Conservation (phyloP, 2,329 filamentous ascomycete genomes). For the Ceratocystis cubensis region DNA sequence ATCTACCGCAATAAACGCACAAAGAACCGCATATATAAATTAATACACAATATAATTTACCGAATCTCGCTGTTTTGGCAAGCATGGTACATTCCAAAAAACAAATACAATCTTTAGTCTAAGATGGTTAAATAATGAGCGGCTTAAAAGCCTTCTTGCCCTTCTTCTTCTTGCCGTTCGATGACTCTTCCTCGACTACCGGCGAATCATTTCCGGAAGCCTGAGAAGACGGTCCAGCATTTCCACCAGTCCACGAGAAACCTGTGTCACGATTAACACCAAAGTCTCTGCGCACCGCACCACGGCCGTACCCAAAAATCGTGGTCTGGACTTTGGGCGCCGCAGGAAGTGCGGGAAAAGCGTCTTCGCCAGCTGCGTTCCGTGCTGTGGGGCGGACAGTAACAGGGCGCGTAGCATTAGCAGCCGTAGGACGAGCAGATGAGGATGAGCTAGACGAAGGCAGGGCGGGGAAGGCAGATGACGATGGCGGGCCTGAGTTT, state of each 20-base stretch:
- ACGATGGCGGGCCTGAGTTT: constrained; percentile 24
- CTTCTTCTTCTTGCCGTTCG: constrained; percentile 42
- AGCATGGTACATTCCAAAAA: too few relatives aligned
- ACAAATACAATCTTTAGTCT: too few relatives aligned
- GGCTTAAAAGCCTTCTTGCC: constrained; percentile 36
- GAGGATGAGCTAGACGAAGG: constrained; percentile 25
- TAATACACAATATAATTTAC: too few relatives aligned
- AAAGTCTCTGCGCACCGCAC: constrained; percentile 43
- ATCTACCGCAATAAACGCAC: too few relatives aligned
- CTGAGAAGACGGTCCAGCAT: constrained; percentile 23
- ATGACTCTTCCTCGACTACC: constrained; percentile 25
- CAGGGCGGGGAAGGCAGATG: constrained; percentile 35
- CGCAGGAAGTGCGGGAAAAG: constrained; percentile 71
- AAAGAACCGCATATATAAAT: too few relatives aligned
- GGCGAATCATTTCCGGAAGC: constrained; percentile 25
- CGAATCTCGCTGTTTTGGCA: too few relatives aligned
- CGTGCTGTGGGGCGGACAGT: constrained; percentile 11
- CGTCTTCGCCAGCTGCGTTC: constrained; percentile 36
- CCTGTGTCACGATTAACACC: constrained; percentile 35
- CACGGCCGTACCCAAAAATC: constrained; percentile 48
- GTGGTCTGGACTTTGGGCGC: constrained; percentile 57
- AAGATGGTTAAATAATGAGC: background rate
- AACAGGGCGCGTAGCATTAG: background rate
- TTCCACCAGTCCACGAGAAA: constrained; percentile 38
- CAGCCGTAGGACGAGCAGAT: constrained; percentile 13